Base-by-base conservation (phyloP, 495 filamentous ascomycete genomes). In the Aspergillus sparsus region DNA sequence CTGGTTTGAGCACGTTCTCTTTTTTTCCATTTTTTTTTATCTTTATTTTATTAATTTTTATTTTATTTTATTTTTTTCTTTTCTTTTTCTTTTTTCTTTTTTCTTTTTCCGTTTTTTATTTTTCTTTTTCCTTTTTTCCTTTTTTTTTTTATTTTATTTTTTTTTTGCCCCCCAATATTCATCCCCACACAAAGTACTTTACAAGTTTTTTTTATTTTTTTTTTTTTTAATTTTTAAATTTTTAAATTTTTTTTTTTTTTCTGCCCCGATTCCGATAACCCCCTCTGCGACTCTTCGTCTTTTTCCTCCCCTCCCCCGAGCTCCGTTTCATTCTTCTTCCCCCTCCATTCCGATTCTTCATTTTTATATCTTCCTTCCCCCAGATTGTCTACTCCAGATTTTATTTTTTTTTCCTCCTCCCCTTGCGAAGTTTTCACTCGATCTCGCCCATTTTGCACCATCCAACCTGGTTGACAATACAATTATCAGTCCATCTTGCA, bases 301-400 rank as follows among this genome's bases (percentile, higher is more conserved):
- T 68, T 66, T 69, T 69, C 63, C 71, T 74, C 71, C 72, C 71
- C 73, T 73, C 70, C 69, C 61, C 66, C 68, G 61, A 65, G 60
- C 57, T 67, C 62, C 58, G 53, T 68, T 58, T 66, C 57, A 55
- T 65, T 70, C 67, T 75, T 75, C 68, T 74, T 71, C 70, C 69
- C 50, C 73, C 73, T 76, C 73, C 74, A 74, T 74, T 76, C 70
- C 71, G 57, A 57, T 53, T 55, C 56, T 55, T 58, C 57, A 59
- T 60, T 66, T 53, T 65, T 67, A 67, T 67, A 62, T 63, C 60
- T 64, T 65, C 68, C 59, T 64, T 62, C 63, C 66, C 69, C 66
- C 64, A 67, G 63, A 68, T 66, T 64, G 39, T 60, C 57, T 62
- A 61, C 71, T 70, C 67, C 67, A 66, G 60, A 66, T 67, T 70